Evolutionary conservation across 192 early-diverging fungal species (phyloP).

Genomic region (Backusella mclennaniae): DNA sequence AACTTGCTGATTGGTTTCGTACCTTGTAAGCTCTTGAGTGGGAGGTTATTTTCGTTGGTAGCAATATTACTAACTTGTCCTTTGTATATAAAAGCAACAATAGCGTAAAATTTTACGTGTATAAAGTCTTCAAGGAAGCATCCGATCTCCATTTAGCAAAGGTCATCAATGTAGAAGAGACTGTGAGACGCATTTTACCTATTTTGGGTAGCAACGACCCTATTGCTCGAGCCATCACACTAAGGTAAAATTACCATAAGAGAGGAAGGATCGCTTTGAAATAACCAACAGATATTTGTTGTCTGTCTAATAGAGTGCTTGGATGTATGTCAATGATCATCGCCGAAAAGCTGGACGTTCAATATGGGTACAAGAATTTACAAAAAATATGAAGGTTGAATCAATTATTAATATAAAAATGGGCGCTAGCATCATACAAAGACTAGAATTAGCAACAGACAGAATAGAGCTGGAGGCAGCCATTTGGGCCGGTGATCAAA

Average conservation of each 20-base stretch:
- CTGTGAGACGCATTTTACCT: slow-evolving; percentile 40
- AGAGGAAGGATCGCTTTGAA: neutral
- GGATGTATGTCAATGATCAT: slow-evolving; percentile 47
- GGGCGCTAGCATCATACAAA: slow-evolving; percentile 36
- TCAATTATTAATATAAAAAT: neutral
- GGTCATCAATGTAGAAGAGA: slow-evolving; percentile 46
- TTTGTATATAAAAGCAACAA: slow-evolving; percentile 38
- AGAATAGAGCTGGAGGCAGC: slow-evolving; percentile 46
- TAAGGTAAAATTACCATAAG: slow-evolving; percentile 31
- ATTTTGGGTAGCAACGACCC: slow-evolving; percentile 45
- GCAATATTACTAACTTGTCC: neutral
- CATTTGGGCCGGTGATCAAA: slow-evolving; percentile 42
- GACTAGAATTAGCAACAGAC: slow-evolving; percentile 39
- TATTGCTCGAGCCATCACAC: slow-evolving; percentile 44
- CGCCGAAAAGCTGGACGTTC: slow-evolving; percentile 44
- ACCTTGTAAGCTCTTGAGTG: slow-evolving; percentile 27
- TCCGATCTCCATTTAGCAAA: slow-evolving; percentile 40
- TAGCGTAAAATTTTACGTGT: slow-evolving; percentile 43
- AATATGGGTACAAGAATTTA: slow-evolving; percentile 37
- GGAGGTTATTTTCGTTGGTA: neutral
- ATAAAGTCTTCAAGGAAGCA: slow-evolving; percentile 41
- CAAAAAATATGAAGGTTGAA: no score
- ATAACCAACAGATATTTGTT: neutral
- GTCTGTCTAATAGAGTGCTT: slow-evolving; percentile 30
- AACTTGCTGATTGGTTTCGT: slow-evolving; percentile 49